Conservation (phyloP, 805 yeast species). For the Clavispora fructus region DNA sequence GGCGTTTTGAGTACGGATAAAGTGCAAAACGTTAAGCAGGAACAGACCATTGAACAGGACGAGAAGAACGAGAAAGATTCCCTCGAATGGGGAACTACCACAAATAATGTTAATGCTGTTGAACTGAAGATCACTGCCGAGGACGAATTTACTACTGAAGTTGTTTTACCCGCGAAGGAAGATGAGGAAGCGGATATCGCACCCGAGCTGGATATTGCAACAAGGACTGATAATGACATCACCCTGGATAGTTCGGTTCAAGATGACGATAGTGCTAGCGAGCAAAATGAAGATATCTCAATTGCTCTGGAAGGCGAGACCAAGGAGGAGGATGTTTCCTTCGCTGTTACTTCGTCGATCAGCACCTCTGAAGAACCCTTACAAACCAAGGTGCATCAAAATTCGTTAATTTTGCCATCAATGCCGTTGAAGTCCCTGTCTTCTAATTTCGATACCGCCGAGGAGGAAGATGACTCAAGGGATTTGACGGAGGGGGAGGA, state of each 20-base stretch:
- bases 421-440: background rate
- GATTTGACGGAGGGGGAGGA: conserved; percentile 15
- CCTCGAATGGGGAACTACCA: background rate
- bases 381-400: background rate
- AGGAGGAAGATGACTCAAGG: background rate
- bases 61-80: background rate
- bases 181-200: background rate
- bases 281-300: background rate
- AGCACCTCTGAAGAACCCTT: background rate
- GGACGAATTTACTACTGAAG: too few relatives aligned
- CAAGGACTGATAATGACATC: too few relatives aligned
- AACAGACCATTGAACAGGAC: background rate
- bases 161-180: background rate
- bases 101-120: background rate
- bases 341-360: background rate
- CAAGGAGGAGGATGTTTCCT: too few relatives aligned
- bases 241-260: too few relatives aligned
- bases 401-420: background rate
- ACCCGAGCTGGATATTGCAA: too few relatives aligned
- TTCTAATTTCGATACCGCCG: background rate
- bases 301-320: background rate
- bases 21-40: background rate
- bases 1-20: conserved; percentile 15
- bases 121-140: background rate
- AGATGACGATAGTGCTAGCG: too few relatives aligned